Base-by-base conservation (phyloP, 2,329 filamentous ascomycete species). In the Aspergillus brunneoviolaceus region DNA sequence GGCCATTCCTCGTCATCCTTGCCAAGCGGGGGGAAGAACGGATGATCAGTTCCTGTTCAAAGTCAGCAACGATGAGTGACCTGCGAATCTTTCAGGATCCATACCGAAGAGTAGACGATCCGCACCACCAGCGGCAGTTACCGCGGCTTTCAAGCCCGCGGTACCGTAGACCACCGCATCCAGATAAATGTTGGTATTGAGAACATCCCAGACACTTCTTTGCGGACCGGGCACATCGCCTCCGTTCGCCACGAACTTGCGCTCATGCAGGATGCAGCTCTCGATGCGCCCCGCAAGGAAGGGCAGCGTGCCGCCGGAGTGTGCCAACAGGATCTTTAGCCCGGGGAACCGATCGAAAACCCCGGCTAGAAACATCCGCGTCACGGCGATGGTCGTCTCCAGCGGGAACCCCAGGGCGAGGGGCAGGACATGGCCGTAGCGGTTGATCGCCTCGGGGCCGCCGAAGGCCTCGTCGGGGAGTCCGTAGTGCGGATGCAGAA, bases 401-500 rank as follows among this genome's bases (percentile, higher is more conserved):
- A 97, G 85, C 0, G 93, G 92, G 72, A 96, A 96, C 0, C 93
- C 93, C 3, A 97, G 79, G 0, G 92, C 91, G 0, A 97, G 80
- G 0, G 92, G 90, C 2, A 97, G 81, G 0, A 96, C 92, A 73
- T 96, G 93, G 0, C 93, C 93, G 71, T 96, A 96, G 33, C 84
- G 82, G 61, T 89, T 87, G 23, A 79, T 80, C 0, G 85, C 85
- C 7, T 89, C 81, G 0, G 90, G 85, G 0, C 93, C 93, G 0
- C 93, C 93, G 77, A 90, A 96, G 3, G 96, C 91, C 9, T 87
- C 84, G 60, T 85, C 84, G 0, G 92, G 92, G 2, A 97, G 84
- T 1, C 93, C 93, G 73, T 97, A 96, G 76, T 97, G 93, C 29
- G 93, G 93, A 75, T 97, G 93, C 55, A 97, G 76, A 78, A 97